These are phyloP conservation scores for Aristolochia fimbriata DNA, from an alignment of 164 flowering plant genomes.

Conservation along the genomic window DNA sequence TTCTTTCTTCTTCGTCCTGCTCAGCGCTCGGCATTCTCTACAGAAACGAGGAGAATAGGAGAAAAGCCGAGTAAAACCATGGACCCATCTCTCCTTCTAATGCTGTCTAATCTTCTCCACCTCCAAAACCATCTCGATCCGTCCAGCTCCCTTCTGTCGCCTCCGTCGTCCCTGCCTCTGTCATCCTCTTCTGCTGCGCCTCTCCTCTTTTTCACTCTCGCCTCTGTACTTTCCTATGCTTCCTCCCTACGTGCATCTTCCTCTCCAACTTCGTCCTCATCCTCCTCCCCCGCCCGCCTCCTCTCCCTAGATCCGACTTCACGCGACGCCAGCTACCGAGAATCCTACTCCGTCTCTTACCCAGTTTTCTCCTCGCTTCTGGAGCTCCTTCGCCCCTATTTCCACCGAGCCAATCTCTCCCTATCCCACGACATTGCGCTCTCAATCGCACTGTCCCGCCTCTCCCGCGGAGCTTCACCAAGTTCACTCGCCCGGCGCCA, in stretches of 20 bases:
- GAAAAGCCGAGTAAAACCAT: neutral
- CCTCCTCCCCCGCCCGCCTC: neutral
- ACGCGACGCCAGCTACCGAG: slow-evolving; percentile 82
- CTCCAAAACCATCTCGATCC: slow-evolving; percentile 1
- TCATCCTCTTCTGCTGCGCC: neutral
- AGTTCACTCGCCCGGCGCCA: slow-evolving; percentile 51
- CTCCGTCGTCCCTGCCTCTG: neutral
- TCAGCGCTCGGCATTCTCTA: too few relatives aligned
- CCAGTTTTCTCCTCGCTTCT: slow-evolving; percentile 89
- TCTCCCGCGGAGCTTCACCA: slow-evolving; percentile 54
- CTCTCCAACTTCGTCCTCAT: neutral
- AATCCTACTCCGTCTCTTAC: slow-evolving; percentile 80
- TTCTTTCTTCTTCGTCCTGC: too few relatives aligned
- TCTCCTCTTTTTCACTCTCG: slow-evolving; percentile 1
- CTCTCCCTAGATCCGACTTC: slow-evolving; percentile 35
- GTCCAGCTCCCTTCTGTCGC: neutral
- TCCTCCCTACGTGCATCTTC: neutral
- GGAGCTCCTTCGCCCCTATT: slow-evolving; percentile 73
- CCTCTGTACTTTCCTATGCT: neutral
- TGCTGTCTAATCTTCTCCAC: slow-evolving; percentile 1
- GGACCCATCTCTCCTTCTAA: slow-evolving; percentile 1
- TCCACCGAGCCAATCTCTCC: slow-evolving; percentile 30
- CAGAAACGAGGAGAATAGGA: too few relatives aligned
- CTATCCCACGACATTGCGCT: slow-evolving; percentile 87
- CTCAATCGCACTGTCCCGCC: slow-evolving; percentile 90